Conservation (phyloP, 2,329 filamentous ascomycete genomes). For the Lasiodiplodia sp. region DNA sequence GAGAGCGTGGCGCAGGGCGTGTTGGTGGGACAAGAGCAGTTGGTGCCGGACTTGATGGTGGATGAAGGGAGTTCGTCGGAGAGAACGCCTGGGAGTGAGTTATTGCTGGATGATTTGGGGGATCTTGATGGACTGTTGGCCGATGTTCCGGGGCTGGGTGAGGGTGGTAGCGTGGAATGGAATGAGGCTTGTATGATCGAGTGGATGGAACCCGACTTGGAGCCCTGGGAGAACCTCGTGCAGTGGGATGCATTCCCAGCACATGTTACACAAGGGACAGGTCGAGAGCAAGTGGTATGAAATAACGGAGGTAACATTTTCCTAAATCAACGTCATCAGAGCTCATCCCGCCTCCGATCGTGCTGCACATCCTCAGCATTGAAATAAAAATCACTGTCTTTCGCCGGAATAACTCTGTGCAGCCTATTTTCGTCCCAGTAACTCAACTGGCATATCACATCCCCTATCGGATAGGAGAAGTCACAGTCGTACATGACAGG, state of each 20-base stretch:
- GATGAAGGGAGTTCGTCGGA: background rate
- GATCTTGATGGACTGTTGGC: background rate
- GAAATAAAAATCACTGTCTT: background rate
- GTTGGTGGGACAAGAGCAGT: background rate
- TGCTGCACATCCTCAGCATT: background rate
- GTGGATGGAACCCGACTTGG: background rate
- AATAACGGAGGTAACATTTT: background rate
- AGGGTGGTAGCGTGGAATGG: background rate
- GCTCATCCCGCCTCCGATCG: background rate
- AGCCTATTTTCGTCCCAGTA: background rate
- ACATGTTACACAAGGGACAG: background rate
- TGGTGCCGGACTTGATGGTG: background rate
- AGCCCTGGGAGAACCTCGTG: background rate
- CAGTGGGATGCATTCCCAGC: slow-evolving; percentile 12
- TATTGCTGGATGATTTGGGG: background rate
- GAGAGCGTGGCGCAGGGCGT: background rate
- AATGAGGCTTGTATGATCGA: background rate
- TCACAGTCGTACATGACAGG: background rate
- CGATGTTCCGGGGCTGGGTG: background rate
- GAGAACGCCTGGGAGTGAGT: background rate
- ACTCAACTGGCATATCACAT: background rate
- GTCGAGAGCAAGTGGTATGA: background rate
- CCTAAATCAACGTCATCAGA: background rate
- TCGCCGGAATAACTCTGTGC: background rate
- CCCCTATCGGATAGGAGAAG: background rate